Percentiles rank a stretch among this genome's conserved stretches.
These are phyloP conservation scores for Przewalskia tangutica DNA, from an alignment of 257 asterid species.

Conservation along the genomic window DNA sequence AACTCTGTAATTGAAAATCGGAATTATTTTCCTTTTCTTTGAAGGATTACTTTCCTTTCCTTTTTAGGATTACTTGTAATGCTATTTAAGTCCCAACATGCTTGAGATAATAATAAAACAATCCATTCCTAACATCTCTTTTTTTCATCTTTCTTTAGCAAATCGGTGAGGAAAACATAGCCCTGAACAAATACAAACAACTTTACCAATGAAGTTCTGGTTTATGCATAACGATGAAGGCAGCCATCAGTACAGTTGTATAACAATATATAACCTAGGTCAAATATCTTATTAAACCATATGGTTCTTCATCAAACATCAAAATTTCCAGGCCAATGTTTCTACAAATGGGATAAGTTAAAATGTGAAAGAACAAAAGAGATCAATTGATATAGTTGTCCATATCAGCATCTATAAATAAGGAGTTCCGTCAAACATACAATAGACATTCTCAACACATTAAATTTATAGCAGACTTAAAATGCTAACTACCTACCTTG, in stretches of 20 bases:
- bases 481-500: slow-evolving; percentile 29
- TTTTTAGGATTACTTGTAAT: background rate
- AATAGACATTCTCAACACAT: background rate
- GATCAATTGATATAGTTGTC: background rate
- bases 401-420: background rate
- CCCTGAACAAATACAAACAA: background rate
- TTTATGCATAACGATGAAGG: background rate
- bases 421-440: background rate
- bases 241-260: background rate
- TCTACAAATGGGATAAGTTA: background rate
- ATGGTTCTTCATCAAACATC: background rate
- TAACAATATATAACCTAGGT: too few species aligned
- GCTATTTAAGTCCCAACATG: background rate
- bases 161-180: background rate
- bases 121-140: background rate
- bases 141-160: background rate
- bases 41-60: too few species aligned
- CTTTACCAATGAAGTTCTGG: background rate
- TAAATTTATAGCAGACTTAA: background rate
- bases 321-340: background rate
- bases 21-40: background rate
- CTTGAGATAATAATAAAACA: background rate
- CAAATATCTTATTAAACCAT: background rate
- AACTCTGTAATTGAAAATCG: background rate
- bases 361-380: background rate